phyloP scores from a whole-genome alignment of 2,329 filamentous ascomycete genomes.

The Mariannaea sp. region DNA sequence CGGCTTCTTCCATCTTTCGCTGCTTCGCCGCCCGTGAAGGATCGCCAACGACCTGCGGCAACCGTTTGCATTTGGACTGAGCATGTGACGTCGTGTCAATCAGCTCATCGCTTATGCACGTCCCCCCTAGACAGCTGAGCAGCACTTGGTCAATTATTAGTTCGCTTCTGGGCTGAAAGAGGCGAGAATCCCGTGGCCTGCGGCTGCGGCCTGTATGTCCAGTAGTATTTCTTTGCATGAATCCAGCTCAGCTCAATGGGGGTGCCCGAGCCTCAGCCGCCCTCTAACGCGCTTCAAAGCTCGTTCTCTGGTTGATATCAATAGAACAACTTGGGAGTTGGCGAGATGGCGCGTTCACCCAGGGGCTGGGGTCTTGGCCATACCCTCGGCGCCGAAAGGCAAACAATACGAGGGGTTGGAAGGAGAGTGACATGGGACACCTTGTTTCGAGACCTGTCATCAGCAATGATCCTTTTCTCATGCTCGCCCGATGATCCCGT shows the following conservation, averaged over 20 bases:
- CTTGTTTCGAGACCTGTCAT: neutral
- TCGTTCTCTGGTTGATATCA: slow-evolving; percentile 16
- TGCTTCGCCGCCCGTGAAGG: neutral
- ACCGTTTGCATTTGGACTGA: neutral
- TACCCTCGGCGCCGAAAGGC: slow-evolving; percentile 7
- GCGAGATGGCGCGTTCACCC: slow-evolving; percentile 16
- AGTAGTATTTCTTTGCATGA: neutral
- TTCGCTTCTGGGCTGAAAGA: slow-evolving; percentile 1
- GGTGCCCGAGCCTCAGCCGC: slow-evolving; percentile 5
- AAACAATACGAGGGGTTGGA: neutral
- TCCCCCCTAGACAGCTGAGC: neutral
- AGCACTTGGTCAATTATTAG: neutral
- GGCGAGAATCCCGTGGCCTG: neutral
- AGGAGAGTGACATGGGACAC: neutral
- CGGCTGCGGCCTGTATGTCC: neutral
- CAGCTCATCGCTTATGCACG: slow-evolving; percentile 4
- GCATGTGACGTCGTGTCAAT: neutral
- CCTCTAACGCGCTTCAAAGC: slow-evolving; percentile 12
- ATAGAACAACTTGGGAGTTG: slow-evolving; percentile 4
- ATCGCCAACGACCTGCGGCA: neutral
- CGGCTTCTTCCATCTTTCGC: slow-evolving; percentile 9
- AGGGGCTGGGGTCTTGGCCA: slow-evolving; percentile 22
- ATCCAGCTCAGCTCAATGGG: neutral
- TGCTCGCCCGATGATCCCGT: neutral
- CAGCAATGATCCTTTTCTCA: neutral